These are phyloP conservation scores for Sporothrix humicola DNA, from an alignment of 2,329 filamentous ascomycete genomes.

Conservation along the genomic window DNA sequence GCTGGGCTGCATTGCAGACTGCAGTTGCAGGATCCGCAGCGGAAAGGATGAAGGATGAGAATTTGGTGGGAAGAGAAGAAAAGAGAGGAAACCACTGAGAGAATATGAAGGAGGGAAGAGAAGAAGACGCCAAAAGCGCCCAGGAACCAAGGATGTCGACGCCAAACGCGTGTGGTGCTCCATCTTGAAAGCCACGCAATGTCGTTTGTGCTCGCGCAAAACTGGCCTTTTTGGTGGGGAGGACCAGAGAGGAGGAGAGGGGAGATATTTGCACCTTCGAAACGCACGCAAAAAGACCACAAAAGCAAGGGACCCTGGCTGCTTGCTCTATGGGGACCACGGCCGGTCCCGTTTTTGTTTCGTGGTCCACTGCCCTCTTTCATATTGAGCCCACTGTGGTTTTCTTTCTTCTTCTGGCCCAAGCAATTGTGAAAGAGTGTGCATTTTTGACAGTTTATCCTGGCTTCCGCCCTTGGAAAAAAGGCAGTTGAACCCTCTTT, in stretches of 20 bases:
- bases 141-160: background rate
- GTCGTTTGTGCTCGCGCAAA: slow-evolving; percentile 20
- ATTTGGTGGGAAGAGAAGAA: background rate
- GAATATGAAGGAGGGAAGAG: background rate
- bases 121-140: background rate
- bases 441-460: too few species aligned
- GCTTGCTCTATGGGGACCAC: background rate
- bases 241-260: background rate
- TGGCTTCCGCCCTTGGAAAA: too few species aligned
- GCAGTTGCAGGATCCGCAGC: slow-evolving; percentile 13
- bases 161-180: background rate
- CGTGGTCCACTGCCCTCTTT: background rate
- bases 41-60: slow-evolving; percentile 8
- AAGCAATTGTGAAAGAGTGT: background rate
- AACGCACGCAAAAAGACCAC: background rate
- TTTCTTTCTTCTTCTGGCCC: background rate
- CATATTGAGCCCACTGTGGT: background rate
- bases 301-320: background rate
- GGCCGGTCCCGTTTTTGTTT: slow-evolving; percentile 25
- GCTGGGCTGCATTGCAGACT: slow-evolving; percentile 8
- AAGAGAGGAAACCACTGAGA: background rate
- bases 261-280: too few species aligned
- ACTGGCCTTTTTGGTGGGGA: background rate
- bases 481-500: background rate
- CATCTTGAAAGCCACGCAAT: slow-evolving; percentile 8